These are phyloP conservation scores for Pseudonitzschia pungens DNA, from an alignment of 108 stramenopile species.

Conservation along the genomic window DNA sequence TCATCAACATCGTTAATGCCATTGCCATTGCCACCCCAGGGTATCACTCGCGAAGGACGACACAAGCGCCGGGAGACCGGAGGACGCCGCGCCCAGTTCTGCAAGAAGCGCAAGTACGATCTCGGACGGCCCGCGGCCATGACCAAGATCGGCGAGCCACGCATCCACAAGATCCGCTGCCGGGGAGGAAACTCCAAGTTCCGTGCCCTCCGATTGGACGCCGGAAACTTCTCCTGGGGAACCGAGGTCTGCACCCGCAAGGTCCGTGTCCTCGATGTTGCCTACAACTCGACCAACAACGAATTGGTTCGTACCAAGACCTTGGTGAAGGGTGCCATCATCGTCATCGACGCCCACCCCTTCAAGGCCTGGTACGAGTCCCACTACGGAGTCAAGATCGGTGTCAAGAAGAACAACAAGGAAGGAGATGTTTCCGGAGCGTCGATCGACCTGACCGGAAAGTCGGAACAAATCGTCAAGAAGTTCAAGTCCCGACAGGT, in stretches of 20 bases:
- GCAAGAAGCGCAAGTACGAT: conserved; percentile 99
- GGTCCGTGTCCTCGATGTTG: conserved; percentile 98
- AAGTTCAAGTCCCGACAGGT: conserved; percentile 90
- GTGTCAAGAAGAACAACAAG: conserved; percentile 84
- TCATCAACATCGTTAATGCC: not conserved
- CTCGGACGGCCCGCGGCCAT: conserved; percentile 96
- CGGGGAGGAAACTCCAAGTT: conserved; percentile 97
- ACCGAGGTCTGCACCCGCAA: conserved; percentile 98
- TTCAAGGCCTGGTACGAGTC: conserved; percentile 98
- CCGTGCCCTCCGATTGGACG: conserved; percentile 95
- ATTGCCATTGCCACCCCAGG: conserved; percentile 41
- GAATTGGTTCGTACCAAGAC: conserved; percentile 99
- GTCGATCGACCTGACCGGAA: conserved; percentile 38
- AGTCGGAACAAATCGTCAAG: conserved; percentile 69
- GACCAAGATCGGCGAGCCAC: conserved; percentile 97
- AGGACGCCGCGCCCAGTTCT: conserved; percentile 93
- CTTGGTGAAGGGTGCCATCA: conserved; percentile 98
- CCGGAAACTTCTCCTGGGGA: conserved; percentile 99
- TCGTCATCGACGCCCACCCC: conserved; percentile 97
- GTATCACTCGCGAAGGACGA: conserved; percentile 97
- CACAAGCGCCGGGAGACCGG: conserved; percentile 99
- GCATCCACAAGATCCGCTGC: conserved; percentile 88
- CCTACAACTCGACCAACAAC: conserved; percentile 99
- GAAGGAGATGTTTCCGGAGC: conserved; percentile 20
- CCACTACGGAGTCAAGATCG: conserved; percentile 96